Evolutionary conservation across 2,329 filamentous ascomycete species (phyloP).

Genomic region (Aspergillus sp.): DNA sequence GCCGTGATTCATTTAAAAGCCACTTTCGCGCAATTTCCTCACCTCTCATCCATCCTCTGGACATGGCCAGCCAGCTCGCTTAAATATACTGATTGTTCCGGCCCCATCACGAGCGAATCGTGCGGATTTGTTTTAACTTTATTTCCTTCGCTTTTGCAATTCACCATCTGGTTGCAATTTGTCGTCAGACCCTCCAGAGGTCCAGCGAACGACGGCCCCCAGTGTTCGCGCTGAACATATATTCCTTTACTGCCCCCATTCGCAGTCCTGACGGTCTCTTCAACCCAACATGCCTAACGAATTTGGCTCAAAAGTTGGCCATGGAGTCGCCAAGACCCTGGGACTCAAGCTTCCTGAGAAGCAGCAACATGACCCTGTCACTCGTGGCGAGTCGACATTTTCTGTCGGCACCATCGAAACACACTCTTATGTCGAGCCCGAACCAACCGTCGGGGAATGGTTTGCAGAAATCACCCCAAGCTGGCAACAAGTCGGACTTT

Average conservation of each 20-base stretch:
- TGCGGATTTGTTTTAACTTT: background rate
- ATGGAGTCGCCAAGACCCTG: constrained; percentile 72
- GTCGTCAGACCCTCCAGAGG: background rate
- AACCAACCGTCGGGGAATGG: constrained; percentile 75
- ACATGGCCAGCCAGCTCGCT: constrained; percentile 13
- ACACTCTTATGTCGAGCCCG: constrained; percentile 81
- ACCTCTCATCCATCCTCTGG: constrained; percentile 11
- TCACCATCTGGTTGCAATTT: background rate
- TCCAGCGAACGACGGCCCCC: background rate
- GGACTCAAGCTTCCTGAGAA: constrained; percentile 77
- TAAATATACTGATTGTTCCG: constrained; percentile 3
- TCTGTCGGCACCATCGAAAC: constrained; percentile 71
- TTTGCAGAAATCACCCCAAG: constrained; percentile 64
- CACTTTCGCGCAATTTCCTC: constrained; percentile 8
- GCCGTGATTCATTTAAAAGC: constrained; percentile 18
- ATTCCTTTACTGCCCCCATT: background rate
- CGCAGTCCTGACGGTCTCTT: background rate
- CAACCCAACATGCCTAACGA: constrained; percentile 33
- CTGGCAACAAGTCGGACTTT: constrained; percentile 54
- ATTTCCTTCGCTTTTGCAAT: background rate
- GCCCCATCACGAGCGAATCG: background rate
- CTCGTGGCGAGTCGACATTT: constrained; percentile 75
- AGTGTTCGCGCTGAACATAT: background rate
- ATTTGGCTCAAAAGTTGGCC: constrained; percentile 61
- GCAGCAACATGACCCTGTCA: constrained; percentile 60